A percentile compares a stretch with the other conserved stretches of the same genome.
Conservation (phyloP, 768 basidiomycete genomes). For the Boletales sp. region DNA sequence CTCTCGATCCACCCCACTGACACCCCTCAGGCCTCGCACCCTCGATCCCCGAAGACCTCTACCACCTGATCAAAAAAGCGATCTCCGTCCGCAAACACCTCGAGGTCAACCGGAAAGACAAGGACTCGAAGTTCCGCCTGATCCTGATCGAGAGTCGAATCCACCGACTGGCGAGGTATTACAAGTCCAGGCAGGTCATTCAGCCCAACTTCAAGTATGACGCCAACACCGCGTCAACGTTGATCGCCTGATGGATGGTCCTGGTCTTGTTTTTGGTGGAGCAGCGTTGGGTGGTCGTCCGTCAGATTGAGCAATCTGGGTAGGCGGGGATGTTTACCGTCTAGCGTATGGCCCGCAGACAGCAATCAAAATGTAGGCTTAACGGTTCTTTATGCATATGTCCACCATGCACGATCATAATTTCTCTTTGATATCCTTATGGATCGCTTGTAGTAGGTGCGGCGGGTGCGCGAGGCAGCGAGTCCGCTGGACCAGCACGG, state of each 20-base stretch:
- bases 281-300: neutral
- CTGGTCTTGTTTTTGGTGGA: neutral
- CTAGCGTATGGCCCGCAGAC: conserved; percentile 4
- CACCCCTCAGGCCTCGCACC: conserved; percentile 78
- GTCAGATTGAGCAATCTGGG: neutral
- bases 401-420: conserved; percentile 8
- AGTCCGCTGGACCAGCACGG: no score
- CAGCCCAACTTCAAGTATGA: conserved; percentile 99
- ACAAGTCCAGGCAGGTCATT: conserved; percentile 98
- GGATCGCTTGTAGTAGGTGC: no score
- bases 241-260: conserved; percentile 59
- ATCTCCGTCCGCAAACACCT: conserved; percentile 99
- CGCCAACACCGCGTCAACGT: conserved; percentile 88
- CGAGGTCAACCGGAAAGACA: conserved; percentile 97
- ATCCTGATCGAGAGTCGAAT: conserved; percentile 99
- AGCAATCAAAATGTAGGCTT: conserved; percentile 20
- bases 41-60: conserved; percentile 97
- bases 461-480: no score
- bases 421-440: neutral
- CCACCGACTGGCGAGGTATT: conserved; percentile 96
- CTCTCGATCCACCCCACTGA: no score
- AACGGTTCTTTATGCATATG: conserved; percentile 11
- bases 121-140: conserved; percentile 94
- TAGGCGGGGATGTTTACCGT: neutral
- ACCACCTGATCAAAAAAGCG: conserved; percentile 99